Percentiles rank a stretch among this genome's conserved stretches.
phyloP scores from a whole-genome alignment of 441 rosid species.

The Gossypium gossypioides region DNA sequence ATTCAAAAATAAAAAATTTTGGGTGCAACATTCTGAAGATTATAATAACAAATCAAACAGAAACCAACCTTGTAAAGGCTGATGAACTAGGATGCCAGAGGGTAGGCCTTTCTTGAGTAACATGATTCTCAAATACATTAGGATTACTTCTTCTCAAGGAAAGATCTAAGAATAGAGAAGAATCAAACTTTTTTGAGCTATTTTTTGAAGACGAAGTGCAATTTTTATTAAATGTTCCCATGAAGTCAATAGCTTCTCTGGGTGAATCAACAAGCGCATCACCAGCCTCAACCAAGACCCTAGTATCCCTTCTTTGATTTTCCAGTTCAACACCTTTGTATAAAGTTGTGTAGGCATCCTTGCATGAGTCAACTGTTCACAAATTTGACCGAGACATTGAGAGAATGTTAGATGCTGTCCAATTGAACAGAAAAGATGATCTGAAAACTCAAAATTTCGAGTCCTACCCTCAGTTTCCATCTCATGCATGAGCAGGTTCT shows the following conservation, averaged over 20 bases:
- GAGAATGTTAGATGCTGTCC: constrained; percentile 10
- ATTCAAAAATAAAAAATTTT: neutral
- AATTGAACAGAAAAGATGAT: neutral
- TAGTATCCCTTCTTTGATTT: constrained; percentile 24
- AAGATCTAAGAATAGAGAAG: constrained; percentile 54
- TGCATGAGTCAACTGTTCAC: constrained; percentile 23
- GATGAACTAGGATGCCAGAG: constrained; percentile 69
- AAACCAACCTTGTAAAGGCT: constrained; percentile 62
- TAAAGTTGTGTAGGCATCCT: constrained; percentile 12
- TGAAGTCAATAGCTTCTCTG: constrained; percentile 66
- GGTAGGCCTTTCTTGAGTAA: constrained; percentile 33
- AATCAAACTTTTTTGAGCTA: constrained; percentile 29
- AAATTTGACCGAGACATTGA: neutral
- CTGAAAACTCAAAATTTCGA: constrained; percentile 3
- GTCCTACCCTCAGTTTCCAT: constrained; percentile 31
- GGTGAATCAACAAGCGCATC: constrained; percentile 23
- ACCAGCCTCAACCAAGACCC: constrained; percentile 18
- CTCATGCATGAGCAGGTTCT: constrained; percentile 22
- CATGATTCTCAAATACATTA: constrained; percentile 30
- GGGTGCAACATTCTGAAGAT: neutral
- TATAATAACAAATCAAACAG: neutral
- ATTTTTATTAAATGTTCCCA: constrained; percentile 42
- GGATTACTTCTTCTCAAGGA: constrained; percentile 49
- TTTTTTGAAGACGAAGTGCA: constrained; percentile 21
- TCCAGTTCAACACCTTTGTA: constrained; percentile 23